These are phyloP conservation scores for Pythium brachiatum DNA, from an alignment of 352 stramenopile genomes.

Conservation along the genomic window DNA sequence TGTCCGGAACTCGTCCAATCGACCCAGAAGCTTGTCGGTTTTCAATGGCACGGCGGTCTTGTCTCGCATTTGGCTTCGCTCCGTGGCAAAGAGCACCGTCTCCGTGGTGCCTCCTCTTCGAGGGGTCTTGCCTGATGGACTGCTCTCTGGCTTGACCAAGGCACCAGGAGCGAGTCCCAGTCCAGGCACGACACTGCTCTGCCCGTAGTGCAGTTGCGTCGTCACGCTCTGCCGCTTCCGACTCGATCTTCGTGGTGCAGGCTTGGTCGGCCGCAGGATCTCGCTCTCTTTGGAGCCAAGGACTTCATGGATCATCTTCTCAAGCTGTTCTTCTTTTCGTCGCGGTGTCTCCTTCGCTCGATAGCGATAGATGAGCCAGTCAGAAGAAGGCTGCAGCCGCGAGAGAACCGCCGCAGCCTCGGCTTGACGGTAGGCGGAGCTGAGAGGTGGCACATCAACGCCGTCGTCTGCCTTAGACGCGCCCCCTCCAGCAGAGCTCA, in stretches of 20 bases:
- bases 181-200: background rate
- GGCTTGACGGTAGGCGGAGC: slow-evolving; percentile 8
- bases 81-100: slow-evolving; percentile 10
- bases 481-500: background rate
- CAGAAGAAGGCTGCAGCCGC: slow-evolving; percentile 34
- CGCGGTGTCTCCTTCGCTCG: slow-evolving; percentile 37
- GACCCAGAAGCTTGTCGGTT: slow-evolving; percentile 45
- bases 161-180: background rate
- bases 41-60: slow-evolving; percentile 53
- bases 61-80: slow-evolving; percentile 33
- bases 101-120: background rate
- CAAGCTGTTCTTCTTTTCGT: slow-evolving; percentile 39
- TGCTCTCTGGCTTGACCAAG: background rate
- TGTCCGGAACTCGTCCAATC: slow-evolving; percentile 54
- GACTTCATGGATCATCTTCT: slow-evolving; percentile 39
- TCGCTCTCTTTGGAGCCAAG: slow-evolving; percentile 10
- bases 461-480: background rate
- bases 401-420: slow-evolving; percentile 24
- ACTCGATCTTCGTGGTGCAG: background rate
- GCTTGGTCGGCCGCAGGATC: background rate
- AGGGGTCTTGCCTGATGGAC: background rate
- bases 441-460: background rate
- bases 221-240: background rate
- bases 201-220: background rate
- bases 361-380: slow-evolving; percentile 65